phyloP scores from a whole-genome alignment of 352 stramenopile species.

The Pythium inflatum region DNA sequence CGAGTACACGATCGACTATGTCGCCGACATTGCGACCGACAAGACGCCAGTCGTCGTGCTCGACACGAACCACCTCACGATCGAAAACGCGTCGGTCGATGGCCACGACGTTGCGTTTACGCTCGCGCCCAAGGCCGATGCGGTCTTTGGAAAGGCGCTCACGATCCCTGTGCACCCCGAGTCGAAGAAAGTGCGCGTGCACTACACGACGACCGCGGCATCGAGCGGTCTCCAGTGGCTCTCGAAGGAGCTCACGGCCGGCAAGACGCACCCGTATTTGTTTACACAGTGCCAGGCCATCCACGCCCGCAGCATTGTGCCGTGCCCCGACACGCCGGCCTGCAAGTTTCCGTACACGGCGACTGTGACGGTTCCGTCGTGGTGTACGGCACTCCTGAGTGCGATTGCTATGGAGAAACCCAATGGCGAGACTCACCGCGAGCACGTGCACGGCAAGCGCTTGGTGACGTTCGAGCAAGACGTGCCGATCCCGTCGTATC shows the following conservation, averaged over 20 bases:
- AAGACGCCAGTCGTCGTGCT: conserved; percentile 58
- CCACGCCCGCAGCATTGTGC: conserved; percentile 94
- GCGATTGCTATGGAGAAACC: conserved; percentile 54
- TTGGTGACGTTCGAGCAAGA: conserved; percentile 87
- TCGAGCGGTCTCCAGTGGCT: conserved; percentile 45
- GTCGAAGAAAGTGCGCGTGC: conserved; percentile 66
- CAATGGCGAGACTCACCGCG: conserved; percentile 41
- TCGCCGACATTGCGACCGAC: conserved; percentile 42
- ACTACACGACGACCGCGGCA: conserved; percentile 49
- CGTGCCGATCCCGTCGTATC: conserved; percentile 43
- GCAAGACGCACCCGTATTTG: conserved; percentile 94
- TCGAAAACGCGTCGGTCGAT: conserved; percentile 65
- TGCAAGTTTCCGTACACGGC: conserved; percentile 96
- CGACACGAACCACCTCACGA: conserved; percentile 84
- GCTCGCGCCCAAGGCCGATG: conserved; percentile 40
- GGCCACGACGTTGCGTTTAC: conserved; percentile 39
- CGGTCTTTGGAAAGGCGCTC: conserved; percentile 67
- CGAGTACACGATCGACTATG: conserved; percentile 79
- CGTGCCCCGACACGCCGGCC: conserved; percentile 94
- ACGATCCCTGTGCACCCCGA: conserved; percentile 35
- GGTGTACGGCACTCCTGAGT: conserved; percentile 93
- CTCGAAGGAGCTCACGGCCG: conserved; percentile 92
- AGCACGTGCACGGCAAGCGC: conserved; percentile 32
- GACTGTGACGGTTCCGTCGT: conserved; percentile 35
- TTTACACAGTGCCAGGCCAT: conserved; percentile 96